Base-by-base conservation (phyloP, 257 asterid species). In the Petrea volubilis region DNA sequence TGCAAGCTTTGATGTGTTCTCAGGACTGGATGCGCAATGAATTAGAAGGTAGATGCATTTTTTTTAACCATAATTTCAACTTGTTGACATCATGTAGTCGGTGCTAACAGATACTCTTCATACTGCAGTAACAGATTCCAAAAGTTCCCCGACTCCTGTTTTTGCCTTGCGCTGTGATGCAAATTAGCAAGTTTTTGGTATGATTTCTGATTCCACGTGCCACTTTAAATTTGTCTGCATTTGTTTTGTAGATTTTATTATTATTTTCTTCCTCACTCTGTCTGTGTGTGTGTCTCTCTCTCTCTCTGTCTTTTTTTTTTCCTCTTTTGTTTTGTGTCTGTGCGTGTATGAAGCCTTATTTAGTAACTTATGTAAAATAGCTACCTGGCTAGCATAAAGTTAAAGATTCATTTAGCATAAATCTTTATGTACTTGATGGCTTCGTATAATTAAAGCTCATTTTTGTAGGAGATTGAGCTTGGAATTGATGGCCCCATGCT, bases 1-100 rank as follows among this genome's bases (percentile, higher is more conserved):
- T 89, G 79, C 95, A 87, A 80, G 96, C 92, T 72, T 79, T 94
- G 87, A 82, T 89, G 91, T 94, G 97, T 76, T 80, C 90, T 65
- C 96, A 84, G 74, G 96, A 94, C 80, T 91, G 98, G 97, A 75
- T 94, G 78, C 77, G 83, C 73, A 67, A 64, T 57, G 95, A 85
- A 66, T 69, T 81, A 13, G 85, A 86, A 80, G 96, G 96, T 91
- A 66, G 38, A 47, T 70, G 53, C 63, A 36, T n/a, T n/a, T n/a
- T 73, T 59, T 40, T 59, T n/a, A n/a, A 34, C 51, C 49, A 36
- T 60, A 34, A 51, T 55, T 67, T 38, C 2, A 17, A 67, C 44
- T 49, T 74, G 14, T 64, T 12, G 28, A 62, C 64, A 18, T 17
- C 21, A 20, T 65, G 3, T 64, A 27, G 44, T 64, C 28, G 58